Conservation (phyloP, 768 basidiomycete genomes). For the Coprinopsis cinerea region DNA sequence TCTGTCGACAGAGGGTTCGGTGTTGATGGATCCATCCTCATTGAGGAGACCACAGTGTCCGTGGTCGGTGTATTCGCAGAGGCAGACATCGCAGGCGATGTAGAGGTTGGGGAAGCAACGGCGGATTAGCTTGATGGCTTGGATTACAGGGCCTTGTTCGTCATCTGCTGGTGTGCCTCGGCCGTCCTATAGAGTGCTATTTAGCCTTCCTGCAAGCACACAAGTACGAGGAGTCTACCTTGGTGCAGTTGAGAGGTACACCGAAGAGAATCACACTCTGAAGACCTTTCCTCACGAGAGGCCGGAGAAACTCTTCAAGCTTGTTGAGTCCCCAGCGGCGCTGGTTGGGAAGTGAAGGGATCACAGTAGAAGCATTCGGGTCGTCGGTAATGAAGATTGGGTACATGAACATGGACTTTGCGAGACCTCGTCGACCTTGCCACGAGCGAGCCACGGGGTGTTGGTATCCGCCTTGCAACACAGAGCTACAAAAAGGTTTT, state of each 20-base stretch:
- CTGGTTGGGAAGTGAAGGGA: conserved; percentile 78
- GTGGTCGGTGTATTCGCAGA: conserved; percentile 99
- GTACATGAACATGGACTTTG: conserved; percentile 97
- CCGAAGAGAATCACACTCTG: conserved; percentile 92
- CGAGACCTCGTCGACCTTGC: conserved; percentile 75
- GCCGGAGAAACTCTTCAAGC: conserved; percentile 80
- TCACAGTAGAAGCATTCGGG: conserved; percentile 73
- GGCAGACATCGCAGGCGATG: conserved; percentile 92
- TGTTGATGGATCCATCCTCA: conserved; percentile 71
- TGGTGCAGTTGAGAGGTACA: conserved; percentile 74
- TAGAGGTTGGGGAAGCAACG: conserved; percentile 77
- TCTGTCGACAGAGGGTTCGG: conserved; percentile 72
- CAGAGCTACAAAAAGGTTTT: conserved; percentile 38
- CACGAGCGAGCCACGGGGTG: conserved; percentile 86
- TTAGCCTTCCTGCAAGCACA: neutral
- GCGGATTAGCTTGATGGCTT: conserved; percentile 77
- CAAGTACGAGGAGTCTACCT: conserved; percentile 47
- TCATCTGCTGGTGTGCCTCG: conserved; percentile 89
- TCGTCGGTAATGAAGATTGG: conserved; percentile 98
- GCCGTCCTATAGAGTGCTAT: conserved; percentile 50
- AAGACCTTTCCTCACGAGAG: conserved; percentile 86
- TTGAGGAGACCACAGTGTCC: conserved; percentile 90
- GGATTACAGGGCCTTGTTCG: conserved; percentile 85
- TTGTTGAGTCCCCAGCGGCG: conserved; percentile 93
- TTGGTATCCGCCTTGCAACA: conserved; percentile 90